phyloP scores from a whole-genome alignment of 768 basidiomycete species.

The Lyophyllum decastes region DNA sequence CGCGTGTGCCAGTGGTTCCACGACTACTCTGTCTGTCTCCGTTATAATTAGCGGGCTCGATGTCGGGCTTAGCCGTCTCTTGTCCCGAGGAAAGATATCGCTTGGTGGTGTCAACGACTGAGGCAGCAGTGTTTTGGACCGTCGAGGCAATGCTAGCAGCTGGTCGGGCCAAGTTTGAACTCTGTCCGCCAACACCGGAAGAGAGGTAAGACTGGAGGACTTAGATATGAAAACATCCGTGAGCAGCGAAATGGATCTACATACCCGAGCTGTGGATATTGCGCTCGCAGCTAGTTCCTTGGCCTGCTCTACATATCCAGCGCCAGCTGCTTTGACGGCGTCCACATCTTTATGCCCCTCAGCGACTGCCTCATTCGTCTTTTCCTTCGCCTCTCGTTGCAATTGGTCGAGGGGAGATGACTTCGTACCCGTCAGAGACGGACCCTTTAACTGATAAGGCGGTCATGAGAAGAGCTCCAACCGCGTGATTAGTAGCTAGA shows the following conservation, averaged over 20 bases:
- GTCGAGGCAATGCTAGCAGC: slow-evolving; percentile 27
- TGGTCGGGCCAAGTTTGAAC: slow-evolving; percentile 12
- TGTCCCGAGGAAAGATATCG: slow-evolving; percentile 22
- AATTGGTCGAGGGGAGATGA: slow-evolving; percentile 37
- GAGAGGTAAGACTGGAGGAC: slow-evolving; percentile 27
- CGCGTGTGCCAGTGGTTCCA: no score
- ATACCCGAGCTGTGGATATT: slow-evolving; percentile 46
- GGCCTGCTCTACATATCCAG: slow-evolving; percentile 56
- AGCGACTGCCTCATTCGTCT: slow-evolving; percentile 53
- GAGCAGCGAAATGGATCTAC: neutral
- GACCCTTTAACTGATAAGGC: slow-evolving; percentile 30
- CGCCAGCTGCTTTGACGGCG: slow-evolving; percentile 43
- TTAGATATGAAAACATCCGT: neutral
- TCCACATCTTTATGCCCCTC: slow-evolving; percentile 57
- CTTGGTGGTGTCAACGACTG: slow-evolving; percentile 28
- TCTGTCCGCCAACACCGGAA: slow-evolving; percentile 24
- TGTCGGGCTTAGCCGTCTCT: slow-evolving; percentile 37
- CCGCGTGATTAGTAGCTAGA: neutral
- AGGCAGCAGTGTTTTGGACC: slow-evolving; percentile 32
- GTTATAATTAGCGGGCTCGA: slow-evolving; percentile 42
- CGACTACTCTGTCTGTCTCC: neutral
- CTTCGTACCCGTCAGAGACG: slow-evolving; percentile 26
- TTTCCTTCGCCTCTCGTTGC: slow-evolving; percentile 33
- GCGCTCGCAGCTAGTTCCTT: slow-evolving; percentile 46
- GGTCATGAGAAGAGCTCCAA: neutral